These are phyloP conservation scores for Salinomyces thailandicus DNA, from an alignment of 2,329 filamentous ascomycete genomes.

Conservation along the genomic window DNA sequence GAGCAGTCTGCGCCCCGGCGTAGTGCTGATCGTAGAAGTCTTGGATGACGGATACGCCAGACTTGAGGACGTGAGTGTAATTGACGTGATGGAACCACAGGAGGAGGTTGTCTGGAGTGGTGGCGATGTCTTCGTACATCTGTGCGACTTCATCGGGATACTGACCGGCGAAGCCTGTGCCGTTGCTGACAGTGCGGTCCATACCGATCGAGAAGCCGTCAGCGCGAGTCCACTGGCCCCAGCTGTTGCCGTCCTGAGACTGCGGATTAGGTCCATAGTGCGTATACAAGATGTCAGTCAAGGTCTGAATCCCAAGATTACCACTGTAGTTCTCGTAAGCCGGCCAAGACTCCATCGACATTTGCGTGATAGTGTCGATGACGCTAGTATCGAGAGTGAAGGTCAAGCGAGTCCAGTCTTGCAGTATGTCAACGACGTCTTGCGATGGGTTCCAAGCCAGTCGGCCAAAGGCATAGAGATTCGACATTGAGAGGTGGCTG, in stretches of 20 bases:
- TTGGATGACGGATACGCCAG: slow-evolving; percentile 57
- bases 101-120: slow-evolving; percentile 53
- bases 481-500: slow-evolving; percentile 59
- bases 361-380: slow-evolving; percentile 48
- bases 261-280: slow-evolving; percentile 60
- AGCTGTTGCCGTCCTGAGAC: slow-evolving; percentile 56
- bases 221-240: slow-evolving; percentile 64
- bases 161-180: slow-evolving; percentile 55
- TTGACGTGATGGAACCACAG: slow-evolving; percentile 67
- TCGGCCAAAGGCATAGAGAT: slow-evolving; percentile 58
- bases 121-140: slow-evolving; percentile 49
- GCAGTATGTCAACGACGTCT: slow-evolving; percentile 41
- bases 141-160: slow-evolving; percentile 52
- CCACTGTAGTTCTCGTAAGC: slow-evolving; percentile 62
- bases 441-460: slow-evolving; percentile 53
- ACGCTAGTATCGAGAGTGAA: slow-evolving; percentile 48
- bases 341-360: slow-evolving; percentile 60
- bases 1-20: slow-evolving; percentile 47
- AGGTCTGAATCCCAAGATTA: slow-evolving; percentile 58
- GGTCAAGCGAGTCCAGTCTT: slow-evolving; percentile 59
- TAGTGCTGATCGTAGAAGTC: slow-evolving; percentile 58
- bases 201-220: slow-evolving; percentile 52
- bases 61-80: slow-evolving; percentile 52
- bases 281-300: slow-evolving; percentile 56
- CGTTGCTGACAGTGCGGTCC: slow-evolving; percentile 59